Percentiles rank a stretch among this genome's conserved stretches.
Evolutionary conservation across 73 alveolate genomes (phyloP).

Genomic region (Blepharisma stoltei): DNA sequence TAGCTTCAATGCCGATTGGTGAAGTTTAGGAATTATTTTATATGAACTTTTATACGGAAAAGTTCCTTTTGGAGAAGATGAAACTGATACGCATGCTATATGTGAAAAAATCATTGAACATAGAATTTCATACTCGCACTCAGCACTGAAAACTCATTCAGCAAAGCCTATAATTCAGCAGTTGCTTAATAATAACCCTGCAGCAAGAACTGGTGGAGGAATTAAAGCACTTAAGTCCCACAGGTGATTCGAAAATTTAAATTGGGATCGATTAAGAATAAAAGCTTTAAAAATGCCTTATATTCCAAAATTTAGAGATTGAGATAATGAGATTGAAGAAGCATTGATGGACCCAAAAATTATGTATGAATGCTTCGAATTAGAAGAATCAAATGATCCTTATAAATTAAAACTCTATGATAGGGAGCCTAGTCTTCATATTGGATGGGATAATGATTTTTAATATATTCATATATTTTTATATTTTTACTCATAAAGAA

Average conservation of each 20-base stretch:
- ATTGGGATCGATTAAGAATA: constrained; percentile 13
- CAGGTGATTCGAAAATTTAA: constrained; percentile 7
- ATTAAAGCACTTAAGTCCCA: background rate
- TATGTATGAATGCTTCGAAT: too few species aligned
- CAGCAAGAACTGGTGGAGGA: constrained; percentile 22
- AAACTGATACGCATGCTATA: constrained; percentile 53
- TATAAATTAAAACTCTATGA: too few species aligned
- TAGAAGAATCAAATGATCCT: too few species aligned
- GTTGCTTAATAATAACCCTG: constrained; percentile 20
- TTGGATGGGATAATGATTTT: too few species aligned
- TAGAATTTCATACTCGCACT: constrained; percentile 37
- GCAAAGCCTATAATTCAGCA: background rate
- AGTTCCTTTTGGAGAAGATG: constrained; percentile 48
- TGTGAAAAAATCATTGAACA: constrained; percentile 47
- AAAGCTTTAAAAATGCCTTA: background rate
- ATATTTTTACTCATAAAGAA: too few species aligned
- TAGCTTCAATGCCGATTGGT: constrained; percentile 19
- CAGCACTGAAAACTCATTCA: background rate
- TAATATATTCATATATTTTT: too few species aligned
- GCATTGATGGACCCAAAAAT: too few species aligned
- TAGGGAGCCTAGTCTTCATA: too few species aligned
- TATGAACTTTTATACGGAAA: constrained; percentile 16
- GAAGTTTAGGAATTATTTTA: constrained; percentile 22
- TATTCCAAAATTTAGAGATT: background rate
- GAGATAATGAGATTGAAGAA: too few species aligned